These are phyloP conservation scores for Erythrophleum fordii DNA, from an alignment of 306 rosid species.

Conservation along the genomic window DNA sequence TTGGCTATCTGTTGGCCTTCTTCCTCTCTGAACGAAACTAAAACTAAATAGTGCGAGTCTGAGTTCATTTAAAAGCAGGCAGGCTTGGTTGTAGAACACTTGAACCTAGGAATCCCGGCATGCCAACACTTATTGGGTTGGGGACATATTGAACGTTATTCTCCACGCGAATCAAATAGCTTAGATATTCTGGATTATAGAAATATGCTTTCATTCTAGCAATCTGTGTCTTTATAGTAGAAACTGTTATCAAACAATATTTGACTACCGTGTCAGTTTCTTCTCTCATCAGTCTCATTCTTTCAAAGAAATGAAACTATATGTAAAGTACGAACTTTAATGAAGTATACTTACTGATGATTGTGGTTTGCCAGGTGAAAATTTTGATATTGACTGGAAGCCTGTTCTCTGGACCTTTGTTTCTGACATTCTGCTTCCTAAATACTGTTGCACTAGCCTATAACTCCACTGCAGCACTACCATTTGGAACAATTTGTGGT, in stretches of 20 bases:
- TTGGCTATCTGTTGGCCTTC: neutral
- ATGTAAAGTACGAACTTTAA: slow-evolving; percentile 20
- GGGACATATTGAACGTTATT: neutral
- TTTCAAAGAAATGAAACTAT: slow-evolving; percentile 18
- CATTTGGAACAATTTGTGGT: slow-evolving; percentile 60
- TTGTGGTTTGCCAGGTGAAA: slow-evolving; percentile 48
- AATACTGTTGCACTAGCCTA: slow-evolving; percentile 58
- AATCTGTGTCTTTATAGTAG: neutral
- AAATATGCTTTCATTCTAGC: neutral
- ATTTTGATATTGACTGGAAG: slow-evolving; percentile 57
- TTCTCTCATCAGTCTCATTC: neutral
- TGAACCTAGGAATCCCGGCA: neutral
- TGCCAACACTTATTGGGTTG: too few species aligned
- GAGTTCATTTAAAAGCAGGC: neutral
- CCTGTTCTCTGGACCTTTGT: slow-evolving; percentile 57
- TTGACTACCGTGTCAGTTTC: neutral
- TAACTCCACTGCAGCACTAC: slow-evolving; percentile 58
- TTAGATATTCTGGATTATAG: slow-evolving; percentile 5
- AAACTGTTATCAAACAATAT: neutral
- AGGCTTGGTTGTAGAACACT: neutral
- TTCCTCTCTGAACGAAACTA: neutral
- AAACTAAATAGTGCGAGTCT: neutral
- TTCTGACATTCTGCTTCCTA: slow-evolving; percentile 56
- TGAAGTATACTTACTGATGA: slow-evolving; percentile 22
- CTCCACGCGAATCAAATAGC: slow-evolving; percentile 17